Evolutionary conservation across 1,284 basidiomycete genomes (phyloP).

Genomic region (Cystodermella granulosa): DNA sequence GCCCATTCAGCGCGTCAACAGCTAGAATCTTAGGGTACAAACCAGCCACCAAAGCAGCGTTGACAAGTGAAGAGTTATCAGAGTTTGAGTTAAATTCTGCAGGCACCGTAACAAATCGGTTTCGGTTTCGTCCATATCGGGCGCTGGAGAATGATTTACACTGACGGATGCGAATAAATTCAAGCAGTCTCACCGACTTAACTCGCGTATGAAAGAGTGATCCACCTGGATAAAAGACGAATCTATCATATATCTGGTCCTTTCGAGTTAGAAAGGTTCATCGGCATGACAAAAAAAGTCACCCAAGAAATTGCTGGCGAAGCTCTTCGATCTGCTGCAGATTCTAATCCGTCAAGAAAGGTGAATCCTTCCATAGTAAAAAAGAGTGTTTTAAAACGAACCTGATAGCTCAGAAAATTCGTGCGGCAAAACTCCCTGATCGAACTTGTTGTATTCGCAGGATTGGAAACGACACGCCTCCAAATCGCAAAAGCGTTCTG

Average conservation of each 20-base stretch:
- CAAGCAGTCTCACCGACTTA: constrained; percentile 56
- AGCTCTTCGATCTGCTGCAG: constrained; percentile 96
- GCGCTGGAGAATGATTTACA: constrained; percentile 43
- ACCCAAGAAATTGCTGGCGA: constrained; percentile 88
- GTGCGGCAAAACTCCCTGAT: constrained; percentile 75
- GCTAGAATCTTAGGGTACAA: constrained; percentile 89
- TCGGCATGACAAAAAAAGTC: constrained; percentile 13
- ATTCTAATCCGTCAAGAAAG: constrained; percentile 52
- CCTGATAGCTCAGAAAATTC: constrained; percentile 85
- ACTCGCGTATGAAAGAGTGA: constrained; percentile 60
- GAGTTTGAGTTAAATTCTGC: constrained; percentile 69
- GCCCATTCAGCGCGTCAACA: constrained; percentile 54
- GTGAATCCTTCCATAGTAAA: background rate
- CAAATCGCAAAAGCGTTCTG: constrained; percentile 89
- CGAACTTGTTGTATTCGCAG: constrained; percentile 37
- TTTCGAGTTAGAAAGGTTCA: constrained; percentile 7
- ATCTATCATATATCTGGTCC: constrained; percentile 72
- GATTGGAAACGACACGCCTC: constrained; percentile 73
- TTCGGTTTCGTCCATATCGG: constrained; percentile 69
- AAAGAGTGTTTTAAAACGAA: constrained; percentile 26
- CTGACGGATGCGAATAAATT: background rate
- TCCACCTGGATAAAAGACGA: constrained; percentile 79
- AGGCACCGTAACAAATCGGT: constrained; percentile 76
- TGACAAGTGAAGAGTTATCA: constrained; percentile 59
- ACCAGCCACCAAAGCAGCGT: constrained; percentile 81